Percentiles rank a stretch among this genome's conserved stretches.
phyloP scores from a whole-genome alignment of 345 rosid genomes.

The Diplotaxis tenuifolia region DNA sequence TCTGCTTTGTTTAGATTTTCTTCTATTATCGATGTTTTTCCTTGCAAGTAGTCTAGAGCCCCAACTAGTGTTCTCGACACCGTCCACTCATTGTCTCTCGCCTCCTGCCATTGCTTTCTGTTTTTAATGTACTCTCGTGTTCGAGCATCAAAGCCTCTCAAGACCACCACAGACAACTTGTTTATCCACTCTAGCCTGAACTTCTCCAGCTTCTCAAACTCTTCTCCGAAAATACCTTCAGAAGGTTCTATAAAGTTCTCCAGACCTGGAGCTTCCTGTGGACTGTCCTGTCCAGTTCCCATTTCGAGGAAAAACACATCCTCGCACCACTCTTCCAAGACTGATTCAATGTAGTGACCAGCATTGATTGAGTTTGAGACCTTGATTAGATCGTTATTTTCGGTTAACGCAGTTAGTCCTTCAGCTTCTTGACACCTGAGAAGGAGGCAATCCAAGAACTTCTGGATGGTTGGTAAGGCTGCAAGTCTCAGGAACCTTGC shows the following conservation, averaged over 20 bases:
- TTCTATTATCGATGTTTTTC: conserved; percentile 58
- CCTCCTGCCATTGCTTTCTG: conserved; percentile 83
- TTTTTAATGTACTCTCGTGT: conserved; percentile 76
- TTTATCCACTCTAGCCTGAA: conserved; percentile 78
- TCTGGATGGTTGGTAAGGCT: conserved; percentile 56
- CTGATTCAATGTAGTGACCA: conserved; percentile 59
- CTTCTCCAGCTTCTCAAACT: conserved; percentile 54
- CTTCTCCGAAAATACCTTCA: conserved; percentile 56
- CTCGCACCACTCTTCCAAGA: conserved; percentile 79
- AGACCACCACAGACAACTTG: conserved; percentile 65
- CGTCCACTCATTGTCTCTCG: conserved; percentile 62
- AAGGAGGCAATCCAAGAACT: conserved; percentile 64
- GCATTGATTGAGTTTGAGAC: conserved; percentile 74
- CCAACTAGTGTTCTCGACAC: conserved; percentile 64
- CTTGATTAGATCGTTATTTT: conserved; percentile 71
- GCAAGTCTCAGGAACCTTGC: conserved; percentile 72
- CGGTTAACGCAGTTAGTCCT: conserved; percentile 87
- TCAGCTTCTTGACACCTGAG: conserved; percentile 92
- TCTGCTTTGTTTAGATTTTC: conserved; percentile 59
- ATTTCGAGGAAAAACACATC: conserved; percentile 85
- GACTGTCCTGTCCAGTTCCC: conserved; percentile 47
- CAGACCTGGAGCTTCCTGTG: conserved; percentile 32
- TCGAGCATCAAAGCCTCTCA: conserved; percentile 79
- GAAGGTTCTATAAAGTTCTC: conserved; percentile 32
- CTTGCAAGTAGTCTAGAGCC: conserved; percentile 78